A percentile compares a stretch with the other conserved stretches of the same genome.
Evolutionary conservation across 1,284 basidiomycete genomes (phyloP).

Genomic region (Ceratobasidium sp.): DNA sequence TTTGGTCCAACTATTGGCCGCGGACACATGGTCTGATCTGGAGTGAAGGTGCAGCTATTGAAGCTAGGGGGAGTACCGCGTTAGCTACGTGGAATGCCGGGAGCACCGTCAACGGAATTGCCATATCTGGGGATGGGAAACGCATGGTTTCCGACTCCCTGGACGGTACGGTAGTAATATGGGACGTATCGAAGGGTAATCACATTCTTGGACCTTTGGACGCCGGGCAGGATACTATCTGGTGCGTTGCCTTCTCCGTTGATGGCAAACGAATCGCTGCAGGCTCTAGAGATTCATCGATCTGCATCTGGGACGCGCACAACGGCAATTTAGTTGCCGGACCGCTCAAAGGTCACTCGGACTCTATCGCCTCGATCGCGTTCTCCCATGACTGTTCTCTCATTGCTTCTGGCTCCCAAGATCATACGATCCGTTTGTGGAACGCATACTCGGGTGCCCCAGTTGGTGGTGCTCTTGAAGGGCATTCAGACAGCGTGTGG

Average conservation of each 20-base stretch:
- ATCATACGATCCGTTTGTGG: too few species aligned
- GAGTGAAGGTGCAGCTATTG: not conserved
- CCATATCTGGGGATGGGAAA: not conserved
- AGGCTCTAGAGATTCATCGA: not conserved
- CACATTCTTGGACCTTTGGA: not conserved
- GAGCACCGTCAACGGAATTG: not conserved
- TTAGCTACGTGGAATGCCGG: not conserved
- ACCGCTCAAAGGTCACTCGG: conserved; percentile 7
- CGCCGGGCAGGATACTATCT: not conserved
- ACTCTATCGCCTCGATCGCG: not conserved
- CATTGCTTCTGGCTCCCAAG: too few species aligned
- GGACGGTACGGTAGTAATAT: not conserved
- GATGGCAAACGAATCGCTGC: not conserved
- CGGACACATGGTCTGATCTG: not conserved
- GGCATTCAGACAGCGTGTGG: too few species aligned
- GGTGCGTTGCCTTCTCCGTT: not conserved
- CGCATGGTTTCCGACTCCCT: not conserved
- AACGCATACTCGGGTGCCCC: too few species aligned
- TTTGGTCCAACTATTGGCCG: not conserved
- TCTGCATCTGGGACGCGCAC: not conserved
- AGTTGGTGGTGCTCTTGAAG: too few species aligned
- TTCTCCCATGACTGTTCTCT: conserved; percentile 16
- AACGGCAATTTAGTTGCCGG: not conserved
- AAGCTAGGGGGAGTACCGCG: not conserved
- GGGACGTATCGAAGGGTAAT: not conserved